Percentiles rank a stretch among this genome's conserved stretches.
Evolutionary conservation across 1,139 yeast species (phyloP).

Genomic region (Blastobotrys arbuscula): DNA sequence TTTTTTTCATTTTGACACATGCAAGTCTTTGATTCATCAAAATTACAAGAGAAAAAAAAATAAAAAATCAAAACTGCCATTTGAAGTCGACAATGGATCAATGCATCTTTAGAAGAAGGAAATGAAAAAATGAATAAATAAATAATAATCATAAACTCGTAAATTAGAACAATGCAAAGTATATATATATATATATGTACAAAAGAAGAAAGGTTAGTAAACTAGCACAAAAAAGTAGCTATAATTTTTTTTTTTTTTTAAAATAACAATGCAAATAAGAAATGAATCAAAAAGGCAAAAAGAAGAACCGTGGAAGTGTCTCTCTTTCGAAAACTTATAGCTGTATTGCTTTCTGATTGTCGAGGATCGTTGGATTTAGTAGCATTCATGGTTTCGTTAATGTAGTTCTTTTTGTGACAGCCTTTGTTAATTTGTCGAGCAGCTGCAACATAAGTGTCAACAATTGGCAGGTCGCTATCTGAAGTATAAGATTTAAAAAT

Average conservation of each 20-base stretch:
- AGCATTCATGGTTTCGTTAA: slow-evolving; percentile 10
- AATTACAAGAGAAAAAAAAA: no score
- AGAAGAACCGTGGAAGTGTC: neutral
- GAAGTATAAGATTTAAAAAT: slow-evolving; percentile 27
- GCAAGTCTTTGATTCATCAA: neutral
- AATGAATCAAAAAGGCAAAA: neutral
- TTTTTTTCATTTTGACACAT: neutral
- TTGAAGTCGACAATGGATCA: no score
- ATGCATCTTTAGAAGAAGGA: neutral
- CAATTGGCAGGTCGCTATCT: slow-evolving; percentile 21
- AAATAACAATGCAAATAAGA: neutral
- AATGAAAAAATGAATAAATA: neutral
- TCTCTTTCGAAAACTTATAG: neutral
- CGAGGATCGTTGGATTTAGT: slow-evolving; percentile 1
- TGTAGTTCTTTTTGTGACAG: slow-evolving; percentile 21
- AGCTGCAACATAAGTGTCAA: slow-evolving; percentile 29
- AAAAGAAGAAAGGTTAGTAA: neutral
- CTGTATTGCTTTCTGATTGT: neutral
- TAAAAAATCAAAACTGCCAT: neutral
- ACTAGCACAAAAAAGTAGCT: neutral
- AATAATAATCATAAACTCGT: neutral
- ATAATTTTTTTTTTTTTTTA: no score
- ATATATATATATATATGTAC: neutral
- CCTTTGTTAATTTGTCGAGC: slow-evolving; percentile 20
- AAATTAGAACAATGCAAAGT: neutral